Evolutionary conservation across 192 early-diverging fungal genomes (phyloP), one percentile per base, ranked within the genome.

Genomic region (Umbelopsis sp.): DNA sequence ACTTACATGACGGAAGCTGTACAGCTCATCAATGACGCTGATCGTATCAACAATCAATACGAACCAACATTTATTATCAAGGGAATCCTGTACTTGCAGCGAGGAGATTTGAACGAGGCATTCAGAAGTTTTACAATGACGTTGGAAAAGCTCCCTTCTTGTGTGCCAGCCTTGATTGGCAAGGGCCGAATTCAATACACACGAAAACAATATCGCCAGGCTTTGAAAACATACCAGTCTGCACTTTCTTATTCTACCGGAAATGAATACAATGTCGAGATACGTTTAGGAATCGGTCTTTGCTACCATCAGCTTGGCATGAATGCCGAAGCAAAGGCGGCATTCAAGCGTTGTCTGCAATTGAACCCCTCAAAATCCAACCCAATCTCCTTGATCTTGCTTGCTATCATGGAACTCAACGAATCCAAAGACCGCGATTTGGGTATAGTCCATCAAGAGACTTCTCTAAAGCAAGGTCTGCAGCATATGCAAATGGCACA

Each of bases 391-490:
- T 82, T 88, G 15, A 82, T 91, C 15, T 78, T 94, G 52, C 82
- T 97, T 25, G 87, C 91, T 7, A 90, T 89, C 21, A 71, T 97
- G 35, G 90, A 96, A 49, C 88, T 93, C 72, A 97, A 98, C 75
- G 82, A 80, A 53, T 82, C 84, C 68, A 91, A 92, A 68, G 64
- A 81, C 11, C 41, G 75, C 15, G 75, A 81, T 22, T 20, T 72
- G 16, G 72, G 73, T 6, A 68, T 75, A 46, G 75, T 80, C 5
- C 78, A 89, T 10, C 82, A 84, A 53, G 72, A 68, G 37, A 66
- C 73, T 16, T 69, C 80, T 11, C 78, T 85, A 50, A 77, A 72
- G 58, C 51, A 77, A 33, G 88, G 85, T 48, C 70, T 81, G 16
- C 66, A 76, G 21, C 76, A 84, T 48, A 78, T 90, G 71, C 72